Evolutionary conservation across 306 rosid genomes (phyloP).

Genomic region (Dicorynia guianensis): DNA sequence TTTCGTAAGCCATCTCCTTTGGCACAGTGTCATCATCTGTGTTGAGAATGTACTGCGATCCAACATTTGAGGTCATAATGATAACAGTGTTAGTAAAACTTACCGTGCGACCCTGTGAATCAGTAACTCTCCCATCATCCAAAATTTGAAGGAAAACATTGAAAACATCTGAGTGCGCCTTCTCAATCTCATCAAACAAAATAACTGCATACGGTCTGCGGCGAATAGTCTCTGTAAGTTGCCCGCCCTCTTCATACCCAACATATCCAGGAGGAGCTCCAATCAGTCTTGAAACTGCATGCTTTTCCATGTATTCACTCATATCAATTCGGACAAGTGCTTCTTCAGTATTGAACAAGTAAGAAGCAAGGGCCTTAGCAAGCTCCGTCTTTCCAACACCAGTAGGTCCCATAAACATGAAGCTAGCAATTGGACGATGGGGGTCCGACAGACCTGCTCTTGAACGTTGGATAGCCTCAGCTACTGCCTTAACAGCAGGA

Average conservation of each 20-base stretch:
- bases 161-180: conserved; percentile 92
- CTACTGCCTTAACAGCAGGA: conserved; percentile 93
- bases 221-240: conserved; percentile 87
- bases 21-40: conserved; percentile 65
- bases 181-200: conserved; percentile 95
- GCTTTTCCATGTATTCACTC: conserved; percentile 99
- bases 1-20: conserved; percentile 72
- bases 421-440: conserved; percentile 94
- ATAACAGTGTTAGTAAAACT: conserved; percentile 92
- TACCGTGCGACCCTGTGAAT: conserved; percentile 93
- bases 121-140: conserved; percentile 96
- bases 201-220: conserved; percentile 94
- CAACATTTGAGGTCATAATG: conserved; percentile 98
- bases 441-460: conserved; percentile 99
- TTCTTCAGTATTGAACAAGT: conserved; percentile 94
- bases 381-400: conserved; percentile 98
- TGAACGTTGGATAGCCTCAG: conserved; percentile 94
- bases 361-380: conserved; percentile 96
- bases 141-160: conserved; percentile 94
- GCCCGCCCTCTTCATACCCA: conserved; percentile 99
- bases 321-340: conserved; percentile 96
- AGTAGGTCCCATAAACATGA: conserved; percentile 99
- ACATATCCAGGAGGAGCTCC: conserved; percentile 99
- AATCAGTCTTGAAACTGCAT: conserved; percentile 87
- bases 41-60: conserved; percentile 91